Evolutionary conservation across 1,139 yeast species (phyloP).

Genomic region (Candida tropicalis): DNA sequence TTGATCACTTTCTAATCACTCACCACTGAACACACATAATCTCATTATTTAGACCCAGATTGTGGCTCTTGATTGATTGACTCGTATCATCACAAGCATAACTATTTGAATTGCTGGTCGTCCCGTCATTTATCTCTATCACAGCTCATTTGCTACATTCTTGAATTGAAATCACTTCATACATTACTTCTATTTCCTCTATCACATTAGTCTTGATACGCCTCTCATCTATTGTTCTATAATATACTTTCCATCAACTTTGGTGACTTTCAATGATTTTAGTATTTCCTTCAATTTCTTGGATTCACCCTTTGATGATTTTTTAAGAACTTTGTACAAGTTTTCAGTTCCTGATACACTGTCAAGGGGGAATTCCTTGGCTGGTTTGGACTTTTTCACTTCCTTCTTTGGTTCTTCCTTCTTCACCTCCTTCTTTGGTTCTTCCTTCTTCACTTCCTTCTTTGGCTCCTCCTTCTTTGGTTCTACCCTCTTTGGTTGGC

Average conservation of each 20-base stretch:
- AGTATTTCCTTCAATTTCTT: slow-evolving; percentile 47
- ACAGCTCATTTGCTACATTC: no score
- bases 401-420: slow-evolving; percentile 8
- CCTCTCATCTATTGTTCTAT: slow-evolving; percentile 16
- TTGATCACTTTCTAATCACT: no score
- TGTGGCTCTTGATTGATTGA: no score
- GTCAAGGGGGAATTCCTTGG: slow-evolving; percentile 18
- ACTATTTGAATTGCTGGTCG: no score
- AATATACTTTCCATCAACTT: slow-evolving; percentile 33
- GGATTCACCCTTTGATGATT: slow-evolving; percentile 42
- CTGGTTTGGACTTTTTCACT: slow-evolving; percentile 11
- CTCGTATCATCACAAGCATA: no score
- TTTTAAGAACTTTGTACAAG: slow-evolving; percentile 51
- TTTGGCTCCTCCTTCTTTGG: slow-evolving; percentile 16
- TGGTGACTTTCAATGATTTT: slow-evolving; percentile 41
- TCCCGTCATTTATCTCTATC: no score
- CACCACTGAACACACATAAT: no score
- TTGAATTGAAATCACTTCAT: no score
- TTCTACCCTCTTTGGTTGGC: slow-evolving; percentile 13
- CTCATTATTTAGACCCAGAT: no score
- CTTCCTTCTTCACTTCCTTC: slow-evolving; percentile 15
- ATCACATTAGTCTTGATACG: no score
- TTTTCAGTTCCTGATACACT: slow-evolving; percentile 27
- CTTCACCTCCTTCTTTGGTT: slow-evolving; percentile 12
- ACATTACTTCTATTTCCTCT: no score